phyloP scores from a whole-genome alignment of 306 rosid species.

The Vigna radiata region DNA sequence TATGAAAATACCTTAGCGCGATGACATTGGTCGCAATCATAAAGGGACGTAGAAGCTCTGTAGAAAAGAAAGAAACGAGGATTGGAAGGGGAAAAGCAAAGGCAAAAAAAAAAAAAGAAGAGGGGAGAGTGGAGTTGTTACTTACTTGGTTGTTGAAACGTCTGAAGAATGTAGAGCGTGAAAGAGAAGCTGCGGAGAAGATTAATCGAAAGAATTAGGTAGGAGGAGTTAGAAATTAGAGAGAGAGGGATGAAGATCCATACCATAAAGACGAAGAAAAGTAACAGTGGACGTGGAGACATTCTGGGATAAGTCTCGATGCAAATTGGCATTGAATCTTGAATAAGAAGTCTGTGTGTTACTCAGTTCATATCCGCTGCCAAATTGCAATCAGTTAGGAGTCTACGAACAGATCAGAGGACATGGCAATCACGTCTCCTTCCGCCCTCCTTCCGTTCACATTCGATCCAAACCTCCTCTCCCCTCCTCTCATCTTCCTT shows the following conservation, averaged over 20 bases:
- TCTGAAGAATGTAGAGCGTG: constrained; percentile 44
- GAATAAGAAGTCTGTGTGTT: constrained; percentile 6
- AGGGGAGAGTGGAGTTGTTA: constrained; percentile 37
- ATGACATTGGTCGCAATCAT: constrained; percentile 62
- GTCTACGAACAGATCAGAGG: not conserved
- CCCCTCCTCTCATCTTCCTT: too few relatives aligned
- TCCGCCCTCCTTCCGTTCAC: too few relatives aligned
- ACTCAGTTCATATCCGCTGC: not conserved
- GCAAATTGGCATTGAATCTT: constrained; percentile 23
- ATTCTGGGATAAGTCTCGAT: constrained; percentile 33
- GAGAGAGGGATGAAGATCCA: constrained; percentile 29
- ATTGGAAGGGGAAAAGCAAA: constrained; percentile 2
- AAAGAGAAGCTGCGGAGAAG: constrained; percentile 58
- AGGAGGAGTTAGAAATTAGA: not conserved
- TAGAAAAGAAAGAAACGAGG: not conserved
- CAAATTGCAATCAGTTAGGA: too few relatives aligned
- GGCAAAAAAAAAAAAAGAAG: not conserved
- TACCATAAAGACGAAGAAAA: constrained; percentile 57
- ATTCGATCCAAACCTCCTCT: too few relatives aligned
- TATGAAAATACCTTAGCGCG: constrained; percentile 55
- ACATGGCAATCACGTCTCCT: too few relatives aligned
- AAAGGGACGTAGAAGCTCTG: constrained; percentile 39
- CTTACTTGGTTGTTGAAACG: constrained; percentile 64
- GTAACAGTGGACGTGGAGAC: constrained; percentile 18
- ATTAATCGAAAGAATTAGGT: constrained; percentile 26